A percentile compares a stretch with the other conserved stretches of the same genome.
These are phyloP conservation scores for Colletotrichum noveboracense DNA, from an alignment of 2,329 filamentous ascomycete genomes.

Conservation along the genomic window DNA sequence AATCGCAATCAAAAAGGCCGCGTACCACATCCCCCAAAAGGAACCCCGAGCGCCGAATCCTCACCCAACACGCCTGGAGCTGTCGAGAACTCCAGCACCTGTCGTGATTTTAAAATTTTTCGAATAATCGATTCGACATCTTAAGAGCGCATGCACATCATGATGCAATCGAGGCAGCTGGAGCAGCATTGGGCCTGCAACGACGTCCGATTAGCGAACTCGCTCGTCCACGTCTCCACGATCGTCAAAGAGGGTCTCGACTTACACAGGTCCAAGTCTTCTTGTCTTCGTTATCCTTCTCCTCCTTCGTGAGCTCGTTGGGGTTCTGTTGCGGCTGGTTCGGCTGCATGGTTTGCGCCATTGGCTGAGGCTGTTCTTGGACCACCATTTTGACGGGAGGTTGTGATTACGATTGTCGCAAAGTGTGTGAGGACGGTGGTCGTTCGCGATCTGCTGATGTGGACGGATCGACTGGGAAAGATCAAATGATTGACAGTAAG, in stretches of 20 bases:
- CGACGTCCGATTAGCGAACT: background rate
- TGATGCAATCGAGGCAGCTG: constrained; percentile 1
- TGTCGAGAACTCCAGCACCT: background rate
- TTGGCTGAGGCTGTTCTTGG: background rate
- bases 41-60: background rate
- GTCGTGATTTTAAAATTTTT: background rate
- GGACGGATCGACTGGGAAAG: too few relatives aligned
- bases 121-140: background rate
- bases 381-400: constrained; percentile 1
- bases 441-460: background rate
- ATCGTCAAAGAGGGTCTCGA: background rate
- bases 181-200: background rate
- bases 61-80: background rate
- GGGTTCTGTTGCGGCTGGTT: background rate
- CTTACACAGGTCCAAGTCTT: background rate
- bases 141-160: background rate
- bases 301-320: background rate
- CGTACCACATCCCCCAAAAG: background rate
- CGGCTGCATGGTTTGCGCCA: background rate
- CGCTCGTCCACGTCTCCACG: background rate
- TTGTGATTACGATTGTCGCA: background rate
- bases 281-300: background rate
- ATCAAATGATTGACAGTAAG: background rate
- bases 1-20: background rate
- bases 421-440: background rate